These are phyloP conservation scores for Rubroboletus satanas DNA, from an alignment of 768 basidiomycete species.

Conservation along the genomic window DNA sequence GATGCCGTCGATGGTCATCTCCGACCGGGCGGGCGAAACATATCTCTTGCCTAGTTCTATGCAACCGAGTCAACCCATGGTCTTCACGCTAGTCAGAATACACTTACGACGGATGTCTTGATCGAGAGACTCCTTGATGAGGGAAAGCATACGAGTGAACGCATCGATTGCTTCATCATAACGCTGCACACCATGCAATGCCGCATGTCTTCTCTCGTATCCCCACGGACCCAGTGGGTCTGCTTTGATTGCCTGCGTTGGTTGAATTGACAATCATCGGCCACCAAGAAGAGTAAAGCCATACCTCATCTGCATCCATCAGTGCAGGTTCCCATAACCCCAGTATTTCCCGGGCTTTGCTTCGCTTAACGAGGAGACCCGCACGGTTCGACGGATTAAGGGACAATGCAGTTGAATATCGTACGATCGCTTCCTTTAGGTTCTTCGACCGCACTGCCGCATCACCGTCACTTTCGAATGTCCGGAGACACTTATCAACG, in stretches of 20 bases:
- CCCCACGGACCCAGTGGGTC: neutral
- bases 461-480: neutral
- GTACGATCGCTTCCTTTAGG: neutral
- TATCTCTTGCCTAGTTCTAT: neutral
- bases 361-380: neutral
- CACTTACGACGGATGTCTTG: neutral
- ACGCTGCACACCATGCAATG: neutral
- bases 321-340: neutral
- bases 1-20: no score
- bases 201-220: conserved; percentile 1
- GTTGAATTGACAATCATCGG: neutral
- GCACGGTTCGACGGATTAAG: neutral
- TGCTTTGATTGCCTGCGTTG: neutral
- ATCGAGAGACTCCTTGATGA: neutral
- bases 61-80: neutral
- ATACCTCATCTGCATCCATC: conserved; percentile 3
- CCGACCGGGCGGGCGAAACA: neutral
- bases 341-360: neutral
- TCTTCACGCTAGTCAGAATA: no score
- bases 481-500: neutral
- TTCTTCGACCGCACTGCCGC: neutral
- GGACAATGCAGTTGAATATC: conserved; percentile 6
- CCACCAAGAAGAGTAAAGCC: neutral
- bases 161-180: conserved; percentile 1
- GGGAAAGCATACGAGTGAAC: neutral